phyloP scores from a whole-genome alignment of 2,329 filamentous ascomycete genomes.

The Xylaria sp. region DNA sequence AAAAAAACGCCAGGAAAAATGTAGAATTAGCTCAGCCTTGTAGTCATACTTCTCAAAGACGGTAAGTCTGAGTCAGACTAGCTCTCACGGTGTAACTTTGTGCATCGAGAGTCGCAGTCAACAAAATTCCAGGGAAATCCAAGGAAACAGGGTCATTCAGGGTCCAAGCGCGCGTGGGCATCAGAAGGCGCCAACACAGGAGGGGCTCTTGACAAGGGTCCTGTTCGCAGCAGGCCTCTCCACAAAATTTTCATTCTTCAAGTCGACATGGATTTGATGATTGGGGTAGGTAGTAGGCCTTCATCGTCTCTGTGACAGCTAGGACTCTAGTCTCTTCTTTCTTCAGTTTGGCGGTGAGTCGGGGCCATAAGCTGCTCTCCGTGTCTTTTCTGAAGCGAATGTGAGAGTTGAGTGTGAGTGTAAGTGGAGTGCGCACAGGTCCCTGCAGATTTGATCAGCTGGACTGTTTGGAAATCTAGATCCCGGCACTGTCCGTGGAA shows the following conservation, averaged over 20 bases:
- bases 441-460: conserved; percentile 35
- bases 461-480: conserved; percentile 11
- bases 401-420: conserved; percentile 16
- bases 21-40: not conserved
- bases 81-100: not conserved
- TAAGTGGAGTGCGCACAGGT: conserved; percentile 24
- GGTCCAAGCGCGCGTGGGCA: conserved; percentile 14
- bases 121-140: not conserved
- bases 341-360: conserved; percentile 32
- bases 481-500: conserved; percentile 1
- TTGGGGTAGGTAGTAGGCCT: conserved; percentile 9
- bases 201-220: conserved; percentile 14
- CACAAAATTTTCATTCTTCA: not conserved
- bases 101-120: not conserved
- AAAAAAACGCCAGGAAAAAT: not conserved
- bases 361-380: conserved; percentile 16
- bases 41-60: not conserved
- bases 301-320: not conserved
- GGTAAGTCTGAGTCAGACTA: conserved; percentile 2
- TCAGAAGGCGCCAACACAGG: conserved; percentile 5
- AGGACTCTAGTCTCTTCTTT: not conserved
- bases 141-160: conserved; percentile 5
- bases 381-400: not conserved
- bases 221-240: conserved; percentile 9
- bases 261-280: conserved; percentile 5